Evolutionary conservation across 306 rosid species (phyloP).

Genomic region (Leucaena leucocephala): DNA sequence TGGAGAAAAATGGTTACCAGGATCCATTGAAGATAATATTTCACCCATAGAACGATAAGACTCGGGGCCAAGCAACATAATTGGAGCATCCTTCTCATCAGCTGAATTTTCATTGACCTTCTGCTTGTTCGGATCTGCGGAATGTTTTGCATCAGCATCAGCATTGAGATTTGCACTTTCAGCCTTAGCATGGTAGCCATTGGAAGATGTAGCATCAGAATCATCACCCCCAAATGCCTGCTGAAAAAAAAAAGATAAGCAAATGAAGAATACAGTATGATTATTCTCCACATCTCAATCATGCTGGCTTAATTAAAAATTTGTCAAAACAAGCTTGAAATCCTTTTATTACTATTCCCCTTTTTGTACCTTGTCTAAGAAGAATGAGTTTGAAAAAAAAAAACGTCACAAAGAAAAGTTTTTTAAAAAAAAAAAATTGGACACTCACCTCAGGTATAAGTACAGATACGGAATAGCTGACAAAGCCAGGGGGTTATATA

Average conservation of each 20-base stretch:
- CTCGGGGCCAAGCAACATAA: slow-evolving; percentile 65
- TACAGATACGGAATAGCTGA: not conserved
- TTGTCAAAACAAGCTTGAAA: not conserved
- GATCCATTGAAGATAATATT: slow-evolving; percentile 83
- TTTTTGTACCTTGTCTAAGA: not conserved
- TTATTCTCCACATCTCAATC: slow-evolving; percentile 16
- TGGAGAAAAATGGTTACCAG: slow-evolving; percentile 54
- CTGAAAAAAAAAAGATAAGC: not conserved
- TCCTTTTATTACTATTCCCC: not conserved
- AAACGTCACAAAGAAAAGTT: not conserved
- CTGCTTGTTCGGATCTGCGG: slow-evolving; percentile 63
- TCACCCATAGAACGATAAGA: slow-evolving; percentile 88
- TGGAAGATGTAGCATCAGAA: slow-evolving; percentile 83
- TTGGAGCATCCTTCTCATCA: slow-evolving; percentile 61
- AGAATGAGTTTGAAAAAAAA: not conserved
- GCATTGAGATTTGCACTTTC: slow-evolving; percentile 55
- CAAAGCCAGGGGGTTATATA: not conserved
- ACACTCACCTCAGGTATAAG: too few relatives aligned
- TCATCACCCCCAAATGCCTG: slow-evolving; percentile 84
- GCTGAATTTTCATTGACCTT: slow-evolving; percentile 51
- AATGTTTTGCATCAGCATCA: slow-evolving; percentile 49
- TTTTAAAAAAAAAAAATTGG: too few relatives aligned
- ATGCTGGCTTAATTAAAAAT: not conserved
- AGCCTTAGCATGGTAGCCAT: slow-evolving; percentile 63
- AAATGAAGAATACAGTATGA: not conserved